phyloP scores from a whole-genome alignment of 2,329 filamentous ascomycete genomes.

The Penicillium verrucosum region DNA sequence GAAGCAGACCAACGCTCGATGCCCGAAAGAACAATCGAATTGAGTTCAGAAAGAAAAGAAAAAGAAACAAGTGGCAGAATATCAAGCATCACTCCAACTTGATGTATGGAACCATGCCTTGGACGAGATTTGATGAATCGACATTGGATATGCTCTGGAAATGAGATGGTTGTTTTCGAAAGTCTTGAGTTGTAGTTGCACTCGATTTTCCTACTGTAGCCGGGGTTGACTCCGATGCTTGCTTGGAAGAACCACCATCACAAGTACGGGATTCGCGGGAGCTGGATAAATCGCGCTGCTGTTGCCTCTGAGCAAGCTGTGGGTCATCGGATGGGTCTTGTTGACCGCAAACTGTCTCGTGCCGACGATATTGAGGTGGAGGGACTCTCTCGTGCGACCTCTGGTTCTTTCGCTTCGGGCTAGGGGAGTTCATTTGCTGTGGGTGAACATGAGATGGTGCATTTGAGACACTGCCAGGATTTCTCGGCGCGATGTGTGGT shows the following conservation, averaged over 20 bases:
- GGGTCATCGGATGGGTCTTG: background rate
- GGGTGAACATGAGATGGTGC: background rate
- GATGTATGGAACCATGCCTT: background rate
- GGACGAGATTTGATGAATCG: background rate
- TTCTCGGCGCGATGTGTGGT: background rate
- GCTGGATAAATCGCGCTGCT: background rate
- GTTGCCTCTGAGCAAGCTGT: background rate
- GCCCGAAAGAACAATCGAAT: background rate
- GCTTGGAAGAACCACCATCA: background rate
- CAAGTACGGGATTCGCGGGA: background rate
- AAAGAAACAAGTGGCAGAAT: no score
- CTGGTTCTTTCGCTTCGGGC: background rate
- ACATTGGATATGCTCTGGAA: background rate
- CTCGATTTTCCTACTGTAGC: constrained; percentile 45
- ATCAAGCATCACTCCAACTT: background rate
- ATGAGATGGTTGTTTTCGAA: no score
- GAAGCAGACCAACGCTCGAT: background rate
- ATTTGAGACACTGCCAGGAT: no score
- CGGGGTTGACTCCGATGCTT: background rate
- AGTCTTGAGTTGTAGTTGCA: background rate
- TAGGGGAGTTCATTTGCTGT: background rate
- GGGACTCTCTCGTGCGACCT: background rate
- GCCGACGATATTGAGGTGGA: background rate
- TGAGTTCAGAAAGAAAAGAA: background rate
- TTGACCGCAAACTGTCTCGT: no score